These are phyloP conservation scores for Fusarium sp. DNA, from an alignment of 2,329 filamentous ascomycete genomes.

Conservation along the genomic window DNA sequence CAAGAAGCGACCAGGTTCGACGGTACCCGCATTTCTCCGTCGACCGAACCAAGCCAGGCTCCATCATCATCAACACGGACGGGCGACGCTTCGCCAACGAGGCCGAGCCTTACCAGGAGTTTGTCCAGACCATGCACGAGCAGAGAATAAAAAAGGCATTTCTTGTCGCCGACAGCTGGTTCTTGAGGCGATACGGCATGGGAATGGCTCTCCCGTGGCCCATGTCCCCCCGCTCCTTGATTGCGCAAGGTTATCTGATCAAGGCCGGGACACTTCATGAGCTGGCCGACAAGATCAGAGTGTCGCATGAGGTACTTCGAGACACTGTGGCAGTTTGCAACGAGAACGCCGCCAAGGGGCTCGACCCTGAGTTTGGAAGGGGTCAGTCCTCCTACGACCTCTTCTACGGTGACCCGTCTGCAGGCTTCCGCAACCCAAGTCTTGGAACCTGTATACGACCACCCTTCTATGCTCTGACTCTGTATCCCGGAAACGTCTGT, in stretches of 20 bases:
- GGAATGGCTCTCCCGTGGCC: not conserved
- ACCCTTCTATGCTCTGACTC: not conserved
- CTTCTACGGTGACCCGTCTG: not conserved
- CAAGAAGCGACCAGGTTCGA: not conserved
- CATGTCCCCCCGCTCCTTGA: not conserved
- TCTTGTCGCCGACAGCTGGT: not conserved
- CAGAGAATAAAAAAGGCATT: not conserved
- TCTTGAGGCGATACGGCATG: not conserved
- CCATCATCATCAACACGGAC: not conserved
- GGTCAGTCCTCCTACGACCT: not conserved
- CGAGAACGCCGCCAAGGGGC: fast-evolving
- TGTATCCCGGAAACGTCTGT: not conserved
- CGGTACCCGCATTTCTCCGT: not conserved
- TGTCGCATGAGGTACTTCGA: not conserved
- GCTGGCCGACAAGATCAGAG: not conserved
- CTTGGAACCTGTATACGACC: not conserved
- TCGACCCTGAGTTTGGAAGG: not conserved
- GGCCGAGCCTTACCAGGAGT: not conserved
- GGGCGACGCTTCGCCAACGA: not conserved
- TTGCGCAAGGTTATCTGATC: not conserved
- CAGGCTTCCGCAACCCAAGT: not conserved
- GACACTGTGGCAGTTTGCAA: not conserved
- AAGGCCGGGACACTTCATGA: not conserved
- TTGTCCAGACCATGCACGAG: not conserved
- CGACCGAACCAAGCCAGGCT: not conserved